A percentile compares a stretch with the other conserved stretches of the same genome.
Evolutionary conservation across 148 eudicot genomes (phyloP).

Genomic region (Cornus kousa): DNA sequence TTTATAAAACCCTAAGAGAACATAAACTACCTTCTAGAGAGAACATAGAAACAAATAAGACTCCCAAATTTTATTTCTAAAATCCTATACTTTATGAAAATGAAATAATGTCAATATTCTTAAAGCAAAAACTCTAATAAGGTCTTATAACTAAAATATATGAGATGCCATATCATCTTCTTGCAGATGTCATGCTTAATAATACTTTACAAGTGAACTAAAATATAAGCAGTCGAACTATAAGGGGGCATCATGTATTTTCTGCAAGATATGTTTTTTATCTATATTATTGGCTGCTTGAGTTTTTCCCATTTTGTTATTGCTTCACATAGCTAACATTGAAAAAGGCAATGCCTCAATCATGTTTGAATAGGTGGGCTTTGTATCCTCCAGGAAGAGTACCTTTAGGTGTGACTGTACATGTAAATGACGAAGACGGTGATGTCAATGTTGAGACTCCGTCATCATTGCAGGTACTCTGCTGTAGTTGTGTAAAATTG

Average conservation of each 20-base stretch:
- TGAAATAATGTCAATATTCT: no score
- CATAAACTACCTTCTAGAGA: no score
- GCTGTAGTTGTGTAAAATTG: conserved; percentile 2
- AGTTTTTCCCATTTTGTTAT: background rate
- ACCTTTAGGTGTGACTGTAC: conserved; percentile 93
- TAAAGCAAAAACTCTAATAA: no score
- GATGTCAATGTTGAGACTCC: conserved; percentile 92
- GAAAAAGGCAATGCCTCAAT: conserved; percentile 8
- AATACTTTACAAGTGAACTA: no score
- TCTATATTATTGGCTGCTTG: background rate
- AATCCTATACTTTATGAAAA: no score
- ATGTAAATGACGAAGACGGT: conserved; percentile 95
- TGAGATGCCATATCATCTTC: no score
- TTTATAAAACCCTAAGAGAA: no score
- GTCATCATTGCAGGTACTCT: conserved; percentile 82
- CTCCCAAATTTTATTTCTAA: no score
- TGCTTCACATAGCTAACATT: background rate
- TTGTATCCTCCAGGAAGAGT: conserved; percentile 99
- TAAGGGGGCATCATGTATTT: background rate
- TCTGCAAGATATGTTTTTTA: background rate
- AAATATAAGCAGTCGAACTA: no score
- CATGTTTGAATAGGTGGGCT: conserved; percentile 73
- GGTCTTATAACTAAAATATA: no score
- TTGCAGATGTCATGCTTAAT: no score
- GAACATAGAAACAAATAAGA: no score